These are phyloP conservation scores for Russula brevipes DNA, from an alignment of 768 basidiomycete species.

Conservation along the genomic window DNA sequence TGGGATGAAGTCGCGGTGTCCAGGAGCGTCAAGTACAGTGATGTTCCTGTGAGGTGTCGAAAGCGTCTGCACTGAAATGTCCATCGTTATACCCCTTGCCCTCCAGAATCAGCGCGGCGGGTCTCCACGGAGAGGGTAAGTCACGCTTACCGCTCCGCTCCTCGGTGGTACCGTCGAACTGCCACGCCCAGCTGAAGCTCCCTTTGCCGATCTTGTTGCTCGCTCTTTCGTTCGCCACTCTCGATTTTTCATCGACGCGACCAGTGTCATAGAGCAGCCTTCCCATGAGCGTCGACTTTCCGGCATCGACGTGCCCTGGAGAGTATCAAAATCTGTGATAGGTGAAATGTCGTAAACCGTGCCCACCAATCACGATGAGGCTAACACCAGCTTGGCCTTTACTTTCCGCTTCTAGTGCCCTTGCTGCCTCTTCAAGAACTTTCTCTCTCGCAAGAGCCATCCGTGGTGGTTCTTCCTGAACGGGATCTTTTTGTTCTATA, in stretches of 20 bases:
- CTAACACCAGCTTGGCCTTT: conserved; percentile 67
- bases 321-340: conserved; percentile 5
- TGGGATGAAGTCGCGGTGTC: conserved; percentile 96
- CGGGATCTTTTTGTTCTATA: conserved; percentile 39
- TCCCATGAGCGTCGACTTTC: conserved; percentile 98
- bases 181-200: conserved; percentile 98
- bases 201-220: conserved; percentile 87
- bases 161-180: conserved; percentile 86
- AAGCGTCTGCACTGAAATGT: conserved; percentile 81
- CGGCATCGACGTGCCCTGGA: conserved; percentile 95
- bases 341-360: neutral
- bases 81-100: conserved; percentile 96
- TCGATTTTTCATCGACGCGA: conserved; percentile 77
- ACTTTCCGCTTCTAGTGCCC: conserved; percentile 43
- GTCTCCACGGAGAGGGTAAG: neutral
- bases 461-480: conserved; percentile 53
- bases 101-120: conserved; percentile 13
- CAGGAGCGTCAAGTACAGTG: conserved; percentile 95
- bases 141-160: conserved; percentile 79
- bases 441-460: conserved; percentile 71
- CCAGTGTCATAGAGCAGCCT: conserved; percentile 90
- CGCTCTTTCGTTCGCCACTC: conserved; percentile 79
- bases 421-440: conserved; percentile 73
- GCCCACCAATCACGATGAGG: conserved; percentile 86
- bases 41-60: conserved; percentile 70